Evolutionary conservation across 768 basidiomycete genomes (phyloP), one percentile per base, ranked within the genome.

Genomic region (Russula earlei): DNA sequence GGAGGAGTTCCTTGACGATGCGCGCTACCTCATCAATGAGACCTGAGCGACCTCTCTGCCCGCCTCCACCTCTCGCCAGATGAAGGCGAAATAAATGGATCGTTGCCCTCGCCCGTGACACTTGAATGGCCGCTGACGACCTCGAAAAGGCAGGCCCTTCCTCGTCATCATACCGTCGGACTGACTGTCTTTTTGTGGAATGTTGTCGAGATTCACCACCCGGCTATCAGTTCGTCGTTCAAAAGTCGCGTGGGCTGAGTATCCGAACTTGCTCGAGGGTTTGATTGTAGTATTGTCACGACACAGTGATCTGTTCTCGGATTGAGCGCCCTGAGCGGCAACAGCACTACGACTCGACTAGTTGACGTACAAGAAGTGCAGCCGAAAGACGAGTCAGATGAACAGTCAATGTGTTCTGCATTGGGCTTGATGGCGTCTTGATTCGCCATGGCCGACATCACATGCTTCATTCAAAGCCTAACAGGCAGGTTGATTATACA

Each of bases 81-180:
- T 62, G 96, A 98, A 67, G 96, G 95, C 49, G 96, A 99, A 68
- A n/a, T n/a, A 95, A 95, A 66, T 99, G 95, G 95, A 95, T 98
- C 59, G 96, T 98, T 65, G 97, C 97, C 75, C 86, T 98, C 59
- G 96, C 98, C 65, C 84, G 96, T 33, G 96, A 98, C 71, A 95
- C 94, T 6, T 81, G 92, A 44, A 91, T 95, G 87, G 91, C 91
- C 14, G 86, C 90, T 1, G 95, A 98, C 64, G 95, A 98, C 69
- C 77, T 98, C 25, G 92, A 94, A 71, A 92, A 95, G 77, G 92
- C 89, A 58, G 37, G 74, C 3, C 58, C 58, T 46, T 48, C 29
- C 31, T 42, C 19, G 22, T 22, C n/a, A n/a, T 33, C 33, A 25
- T 12, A 0, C 33, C 37, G 25, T 11, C 17, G 31, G 37, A 33